Evolutionary conservation across 2,329 filamentous ascomycete species (phyloP).

Genomic region (Juglanconis oblonga): DNA sequence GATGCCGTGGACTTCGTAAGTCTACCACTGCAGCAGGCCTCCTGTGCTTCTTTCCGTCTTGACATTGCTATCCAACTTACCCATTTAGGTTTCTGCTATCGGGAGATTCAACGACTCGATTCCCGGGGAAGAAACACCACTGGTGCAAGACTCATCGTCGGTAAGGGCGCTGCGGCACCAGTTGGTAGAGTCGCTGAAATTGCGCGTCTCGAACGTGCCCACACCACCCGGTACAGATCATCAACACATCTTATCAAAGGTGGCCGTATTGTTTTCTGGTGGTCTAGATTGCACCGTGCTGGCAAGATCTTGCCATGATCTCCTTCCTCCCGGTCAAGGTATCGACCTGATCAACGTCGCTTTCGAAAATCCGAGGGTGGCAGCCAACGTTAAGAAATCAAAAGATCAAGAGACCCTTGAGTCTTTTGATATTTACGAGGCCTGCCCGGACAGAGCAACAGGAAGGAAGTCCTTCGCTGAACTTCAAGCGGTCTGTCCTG

Average conservation of each 20-base stretch:
- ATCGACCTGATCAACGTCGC: slow-evolving; percentile 94
- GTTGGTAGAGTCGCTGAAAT: slow-evolving; percentile 59
- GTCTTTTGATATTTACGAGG: slow-evolving; percentile 60
- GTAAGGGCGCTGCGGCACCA: slow-evolving; percentile 52
- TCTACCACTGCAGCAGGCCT: slow-evolving; percentile 18
- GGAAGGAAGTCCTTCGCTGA: slow-evolving; percentile 79
- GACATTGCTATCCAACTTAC: slow-evolving; percentile 38
- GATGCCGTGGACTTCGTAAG: slow-evolving; percentile 44
- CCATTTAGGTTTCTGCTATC: slow-evolving; percentile 49
- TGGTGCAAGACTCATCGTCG: slow-evolving; percentile 43
- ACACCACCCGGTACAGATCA: slow-evolving; percentile 22
- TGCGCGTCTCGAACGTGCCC: slow-evolving; percentile 68
- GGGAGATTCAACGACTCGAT: slow-evolving; percentile 49
- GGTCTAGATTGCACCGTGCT: slow-evolving; percentile 90
- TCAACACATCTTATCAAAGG: slow-evolving; percentile 47
- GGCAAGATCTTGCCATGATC: slow-evolving; percentile 74
- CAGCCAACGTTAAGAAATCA: slow-evolving; percentile 47
- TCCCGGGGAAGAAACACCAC: slow-evolving; percentile 27
- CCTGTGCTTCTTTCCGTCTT: slow-evolving; percentile 15
- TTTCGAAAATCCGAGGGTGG: slow-evolving; percentile 86
- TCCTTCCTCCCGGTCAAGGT: slow-evolving; percentile 64
- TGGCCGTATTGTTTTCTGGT: slow-evolving; percentile 89
- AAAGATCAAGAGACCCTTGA: slow-evolving; percentile 24
- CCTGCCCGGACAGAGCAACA: slow-evolving; percentile 86
- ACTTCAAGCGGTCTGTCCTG: slow-evolving; percentile 65